Base-by-base conservation (phyloP, 2,329 filamentous ascomycete species). In the Clonostachys rhizophaga region DNA sequence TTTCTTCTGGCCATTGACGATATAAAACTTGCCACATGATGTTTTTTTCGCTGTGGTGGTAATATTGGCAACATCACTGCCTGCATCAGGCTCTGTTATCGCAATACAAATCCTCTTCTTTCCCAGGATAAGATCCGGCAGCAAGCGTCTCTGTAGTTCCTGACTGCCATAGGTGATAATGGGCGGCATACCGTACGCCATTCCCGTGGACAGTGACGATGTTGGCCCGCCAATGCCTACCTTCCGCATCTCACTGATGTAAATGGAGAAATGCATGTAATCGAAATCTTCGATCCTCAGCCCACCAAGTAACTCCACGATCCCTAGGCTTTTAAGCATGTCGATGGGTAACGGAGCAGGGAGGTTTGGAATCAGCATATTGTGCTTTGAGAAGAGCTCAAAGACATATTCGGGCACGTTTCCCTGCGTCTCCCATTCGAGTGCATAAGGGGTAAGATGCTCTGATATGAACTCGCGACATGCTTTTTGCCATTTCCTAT, bases 1-100 rank as follows among this genome's bases (percentile, higher is more conserved):
- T 59, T 84, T 84, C 69, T 87, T 86, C 44, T 75, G 74, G 1
- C 83, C 83, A 48, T 83, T 84, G n/a, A 86, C 79, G 34, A 84
- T 56, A 54, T 84, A 87, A 44, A 67, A 60, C 34, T 70, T 65
- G 1, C 74, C 76, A 35, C 76, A 67, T 2, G 52, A 8, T 0
- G 60, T 52, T 20, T 67, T 68, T 36, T 63, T 59, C 0, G 84
- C 84, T 0, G 78, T 84, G 4, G 83, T 85, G 44, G 71, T 70
- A 41, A 87, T 75, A 52, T 76, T 78, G 1, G 80, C 81, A 4
- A 87, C 81, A 56, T 87, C 84, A 1, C 52, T 54, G 13, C 54
- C 54, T 5, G 51, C 52, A 49, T 18, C 9, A 4, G 54, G 54
- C 34, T 56, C 54, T 3, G 54, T 56, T 3, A 55, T 49, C 5